phyloP scores from a whole-genome alignment of 2,329 filamentous ascomycete genomes.

The Penicillium sp. region DNA sequence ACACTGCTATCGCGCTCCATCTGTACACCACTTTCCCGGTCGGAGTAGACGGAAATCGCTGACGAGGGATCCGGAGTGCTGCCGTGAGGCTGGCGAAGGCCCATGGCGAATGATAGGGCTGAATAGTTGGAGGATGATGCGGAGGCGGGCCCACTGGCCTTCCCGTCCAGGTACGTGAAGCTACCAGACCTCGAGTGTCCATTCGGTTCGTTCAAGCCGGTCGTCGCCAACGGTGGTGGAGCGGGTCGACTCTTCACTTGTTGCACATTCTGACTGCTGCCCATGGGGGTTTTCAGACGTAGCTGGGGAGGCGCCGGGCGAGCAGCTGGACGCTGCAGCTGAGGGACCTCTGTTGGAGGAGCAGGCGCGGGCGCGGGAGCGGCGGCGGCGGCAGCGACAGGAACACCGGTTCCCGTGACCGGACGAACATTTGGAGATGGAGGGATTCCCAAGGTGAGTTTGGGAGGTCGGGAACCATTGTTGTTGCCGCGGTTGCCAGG shows the following conservation, averaged over 20 bases:
- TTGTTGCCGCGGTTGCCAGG: too few relatives aligned
- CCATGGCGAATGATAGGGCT: constrained; percentile 70
- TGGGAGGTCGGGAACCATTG: constrained; percentile 65
- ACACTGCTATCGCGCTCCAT: constrained; percentile 75
- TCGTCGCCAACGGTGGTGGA: too few relatives aligned
- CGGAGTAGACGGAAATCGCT: constrained; percentile 76
- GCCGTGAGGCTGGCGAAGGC: constrained; percentile 50
- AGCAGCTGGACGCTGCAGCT: too few relatives aligned
- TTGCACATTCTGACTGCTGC: constrained; percentile 55
- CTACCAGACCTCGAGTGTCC: too few relatives aligned
- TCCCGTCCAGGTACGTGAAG: too few relatives aligned
- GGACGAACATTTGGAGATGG: constrained; percentile 79
- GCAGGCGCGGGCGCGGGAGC: too few relatives aligned
- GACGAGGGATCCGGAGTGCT: constrained; percentile 77
- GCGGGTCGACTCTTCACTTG: constrained; percentile 47
- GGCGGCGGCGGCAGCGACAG: too few relatives aligned
- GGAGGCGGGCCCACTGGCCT: constrained; percentile 70
- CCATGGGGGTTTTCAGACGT: constrained; percentile 93
- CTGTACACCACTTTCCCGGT: constrained; percentile 67
- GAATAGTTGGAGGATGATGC: constrained; percentile 71
- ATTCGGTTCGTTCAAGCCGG: too few relatives aligned
- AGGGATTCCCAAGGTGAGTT: constrained; percentile 81
- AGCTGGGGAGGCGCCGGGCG: too few relatives aligned
- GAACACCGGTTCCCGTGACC: too few relatives aligned
- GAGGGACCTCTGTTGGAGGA: too few relatives aligned